phyloP scores from a whole-genome alignment of 2,329 filamentous ascomycete genomes.

The Pyrenophora teres region DNA sequence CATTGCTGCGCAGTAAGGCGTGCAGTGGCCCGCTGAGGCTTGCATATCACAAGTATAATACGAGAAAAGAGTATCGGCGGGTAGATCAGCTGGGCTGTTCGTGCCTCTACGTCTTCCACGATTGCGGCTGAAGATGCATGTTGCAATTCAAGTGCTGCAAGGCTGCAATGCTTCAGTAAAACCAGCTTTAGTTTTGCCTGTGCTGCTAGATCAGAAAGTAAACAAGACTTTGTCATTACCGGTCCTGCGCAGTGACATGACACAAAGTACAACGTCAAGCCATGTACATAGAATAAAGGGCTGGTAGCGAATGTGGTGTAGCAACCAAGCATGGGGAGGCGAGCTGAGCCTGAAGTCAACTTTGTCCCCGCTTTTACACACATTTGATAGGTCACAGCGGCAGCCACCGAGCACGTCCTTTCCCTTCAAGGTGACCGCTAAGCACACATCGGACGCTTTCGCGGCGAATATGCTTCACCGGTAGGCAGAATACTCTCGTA shows the following conservation, averaged over 20 bases:
- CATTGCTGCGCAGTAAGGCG: conserved; percentile 2
- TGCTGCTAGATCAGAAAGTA: too few relatives aligned
- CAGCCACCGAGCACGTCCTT: conserved; percentile 1
- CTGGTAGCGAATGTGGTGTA: background rate
- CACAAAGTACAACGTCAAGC: background rate
- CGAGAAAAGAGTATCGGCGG: conserved; percentile 3
- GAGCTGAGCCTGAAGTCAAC: conserved; percentile 9
- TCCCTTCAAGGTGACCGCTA: conserved; percentile 6
- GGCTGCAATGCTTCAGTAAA: background rate
- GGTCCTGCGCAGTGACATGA: too few relatives aligned
- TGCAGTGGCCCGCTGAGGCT: conserved; percentile 12
- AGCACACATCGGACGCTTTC: conserved; percentile 4
- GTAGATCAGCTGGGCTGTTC: conserved; percentile 4
- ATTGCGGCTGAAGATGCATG: background rate
- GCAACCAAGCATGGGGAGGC: conserved; percentile 9
- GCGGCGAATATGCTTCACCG: conserved; percentile 6
- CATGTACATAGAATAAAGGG: background rate
- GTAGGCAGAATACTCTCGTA: background rate
- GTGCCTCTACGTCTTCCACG: background rate
- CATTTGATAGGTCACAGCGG: conserved; percentile 3
- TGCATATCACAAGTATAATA: conserved; percentile 5
- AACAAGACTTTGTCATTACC: too few relatives aligned
- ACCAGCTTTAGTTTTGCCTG: background rate
- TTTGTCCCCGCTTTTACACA: background rate
- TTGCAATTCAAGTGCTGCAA: background rate